Base-by-base conservation (phyloP, 1,139 yeast species). In the Blastobotrys elegans region DNA sequence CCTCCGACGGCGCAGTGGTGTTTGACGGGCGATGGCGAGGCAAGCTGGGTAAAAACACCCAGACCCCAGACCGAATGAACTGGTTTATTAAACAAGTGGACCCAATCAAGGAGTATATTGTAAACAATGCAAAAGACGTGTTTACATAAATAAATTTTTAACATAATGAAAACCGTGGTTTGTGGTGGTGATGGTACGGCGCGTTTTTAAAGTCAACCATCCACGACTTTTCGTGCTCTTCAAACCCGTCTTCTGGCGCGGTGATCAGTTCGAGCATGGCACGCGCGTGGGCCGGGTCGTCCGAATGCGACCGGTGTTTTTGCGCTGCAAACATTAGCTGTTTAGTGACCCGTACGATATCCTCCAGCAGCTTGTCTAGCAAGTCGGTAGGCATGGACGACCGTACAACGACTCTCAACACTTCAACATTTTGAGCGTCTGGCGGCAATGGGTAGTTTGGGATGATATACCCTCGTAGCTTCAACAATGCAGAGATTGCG, bases 401-500 rank as follows among this genome's bases (percentile, higher is more conserved):
- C 59, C 95, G 78, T 44, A 87, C 90, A 27, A 89, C 97, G 21
- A 89, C 89, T 63, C 97, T 77, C 56, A 89, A 73, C 50, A 88
- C 84, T 65, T 89, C 96, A 35, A 66, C 62, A 37, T 69, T 61
- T 36, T 70, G 72, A 45, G 71, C 73, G 34, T 62, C 59, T 26
- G 85, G 82, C 30, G 96, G 95, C 58, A 89, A 75, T 53, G 84
- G 89, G 67, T 89, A 89, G 72, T 89, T 89, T 53, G 97, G 97
- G 52, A 89, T 76, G 63, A 89, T 89, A 76, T 84, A 89, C 4
- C 95, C 95, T 62, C 82, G 81, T 65, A 79, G 80, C 64, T 96
- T 78, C 60, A 89, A 72, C 63, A 88, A 65, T 17, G 83, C 73
- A 0, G 95, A 82, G 35, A 89, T 65, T 50, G 87, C 75, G 26